A percentile compares a stretch with the other conserved stretches of the same genome.
These are phyloP conservation scores for Dioscorea cayenensis DNA, from an alignment of 116 monocot genomes.

Conservation along the genomic window DNA sequence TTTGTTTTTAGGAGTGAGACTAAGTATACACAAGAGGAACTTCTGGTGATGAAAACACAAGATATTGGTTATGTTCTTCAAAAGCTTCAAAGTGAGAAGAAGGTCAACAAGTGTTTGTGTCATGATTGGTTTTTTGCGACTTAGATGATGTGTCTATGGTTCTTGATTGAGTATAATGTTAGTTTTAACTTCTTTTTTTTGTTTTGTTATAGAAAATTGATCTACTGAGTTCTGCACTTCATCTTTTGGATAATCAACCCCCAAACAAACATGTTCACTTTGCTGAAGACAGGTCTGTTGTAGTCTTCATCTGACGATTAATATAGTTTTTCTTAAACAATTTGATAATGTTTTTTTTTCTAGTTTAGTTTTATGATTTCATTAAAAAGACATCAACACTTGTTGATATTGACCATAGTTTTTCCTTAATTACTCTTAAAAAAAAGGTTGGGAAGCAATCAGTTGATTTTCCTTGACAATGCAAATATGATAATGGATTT, in stretches of 20 bases:
- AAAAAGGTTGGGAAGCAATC: no score
- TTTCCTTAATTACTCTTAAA: no score
- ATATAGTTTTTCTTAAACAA: no score
- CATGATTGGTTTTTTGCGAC: neutral
- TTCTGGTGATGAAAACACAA: conserved; percentile 89
- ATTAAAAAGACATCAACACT: no score
- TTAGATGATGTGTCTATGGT: no score
- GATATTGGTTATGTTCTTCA: conserved; percentile 78
- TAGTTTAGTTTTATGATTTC: no score
- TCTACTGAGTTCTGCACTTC: conserved; percentile 58
- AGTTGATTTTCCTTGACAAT: no score
- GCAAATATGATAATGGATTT: no score
- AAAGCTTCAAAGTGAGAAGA: conserved; percentile 86
- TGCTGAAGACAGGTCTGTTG: conserved; percentile 78
- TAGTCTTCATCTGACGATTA: neutral
- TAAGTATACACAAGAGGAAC: conserved; percentile 70
- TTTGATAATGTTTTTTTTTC: no score
- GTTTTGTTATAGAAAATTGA: conserved; percentile 66
- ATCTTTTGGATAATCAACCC: conserved; percentile 47
- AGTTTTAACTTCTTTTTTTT: neutral
- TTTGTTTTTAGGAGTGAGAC: conserved; percentile 50
- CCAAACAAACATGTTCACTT: conserved; percentile 71
- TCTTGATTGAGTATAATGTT: neutral
- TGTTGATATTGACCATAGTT: no score
- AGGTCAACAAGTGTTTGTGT: conserved; percentile 26